Evolutionary conservation across 805 yeast genomes (phyloP).

Genomic region (Brettanomyces anomalus): DNA sequence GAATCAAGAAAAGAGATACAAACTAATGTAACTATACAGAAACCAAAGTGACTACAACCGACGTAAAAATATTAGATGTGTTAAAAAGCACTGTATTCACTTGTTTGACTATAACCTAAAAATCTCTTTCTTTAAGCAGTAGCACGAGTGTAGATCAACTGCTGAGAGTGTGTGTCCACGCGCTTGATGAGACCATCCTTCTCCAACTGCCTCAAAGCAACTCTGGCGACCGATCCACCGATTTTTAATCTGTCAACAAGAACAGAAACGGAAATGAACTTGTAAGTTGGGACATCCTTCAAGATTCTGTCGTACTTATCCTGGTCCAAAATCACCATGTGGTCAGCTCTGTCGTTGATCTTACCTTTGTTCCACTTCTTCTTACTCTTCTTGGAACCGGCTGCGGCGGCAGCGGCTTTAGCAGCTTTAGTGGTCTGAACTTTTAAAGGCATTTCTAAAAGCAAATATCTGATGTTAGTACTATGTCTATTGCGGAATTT

Average conservation of each 20-base stretch:
- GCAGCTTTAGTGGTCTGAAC: constrained; percentile 99
- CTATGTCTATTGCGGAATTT: too few species aligned
- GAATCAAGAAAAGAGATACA: too few species aligned
- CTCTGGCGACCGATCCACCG: constrained; percentile 98
- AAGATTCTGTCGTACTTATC: constrained; percentile 98
- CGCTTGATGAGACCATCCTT: constrained; percentile 91
- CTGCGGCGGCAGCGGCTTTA: constrained; percentile 99
- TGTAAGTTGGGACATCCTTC: constrained; percentile 99
- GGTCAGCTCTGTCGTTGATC: constrained; percentile 99
- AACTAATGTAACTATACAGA: too few species aligned
- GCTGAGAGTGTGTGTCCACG: constrained; percentile 91
- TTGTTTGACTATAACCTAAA: too few species aligned
- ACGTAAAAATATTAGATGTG: too few species aligned
- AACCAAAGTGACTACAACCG: too few species aligned
- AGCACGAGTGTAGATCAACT: constrained; percentile 90
- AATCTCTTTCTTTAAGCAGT: constrained; percentile 37
- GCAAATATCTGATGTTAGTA: background rate
- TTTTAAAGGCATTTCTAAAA: constrained; percentile 83
- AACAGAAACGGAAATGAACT: constrained; percentile 95
- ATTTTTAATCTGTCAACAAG: constrained; percentile 98
- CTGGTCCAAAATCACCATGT: constrained; percentile 94
- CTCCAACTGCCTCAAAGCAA: constrained; percentile 94
- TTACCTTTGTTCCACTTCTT: constrained; percentile 99
- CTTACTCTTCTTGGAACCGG: constrained; percentile 99
- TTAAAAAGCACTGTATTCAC: too few species aligned